A percentile compares a stretch with the other conserved stretches of the same genome.
phyloP scores from a whole-genome alignment of 805 yeast species.

The Dipodascus geniculatus region DNA sequence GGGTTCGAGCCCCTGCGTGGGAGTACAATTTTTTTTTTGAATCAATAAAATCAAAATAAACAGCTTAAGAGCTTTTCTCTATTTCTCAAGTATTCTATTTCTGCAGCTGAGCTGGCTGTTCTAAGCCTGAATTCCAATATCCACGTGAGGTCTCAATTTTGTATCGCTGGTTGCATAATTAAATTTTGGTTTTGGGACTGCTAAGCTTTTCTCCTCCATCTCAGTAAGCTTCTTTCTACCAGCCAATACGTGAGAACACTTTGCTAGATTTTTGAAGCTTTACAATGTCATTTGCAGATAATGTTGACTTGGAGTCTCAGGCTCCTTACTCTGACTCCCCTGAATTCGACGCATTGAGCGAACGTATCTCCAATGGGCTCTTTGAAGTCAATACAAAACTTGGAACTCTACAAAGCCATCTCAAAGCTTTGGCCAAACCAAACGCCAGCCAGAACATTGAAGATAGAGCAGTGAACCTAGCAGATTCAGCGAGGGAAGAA shows the following conservation, averaged over 20 bases:
- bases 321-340: constrained; percentile 33
- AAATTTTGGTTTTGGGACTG: neutral
- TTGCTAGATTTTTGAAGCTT: neutral
- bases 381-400: constrained; percentile 44
- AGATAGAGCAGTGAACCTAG: constrained; percentile 33
- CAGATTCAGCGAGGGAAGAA: constrained; percentile 39
- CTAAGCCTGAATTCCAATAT: neutral
- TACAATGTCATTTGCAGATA: constrained; percentile 14
- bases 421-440: constrained; percentile 26
- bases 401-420: constrained; percentile 37
- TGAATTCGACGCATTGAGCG: constrained; percentile 37
- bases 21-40: constrained; percentile 24
- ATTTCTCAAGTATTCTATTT: neutral
- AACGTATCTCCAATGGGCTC: constrained; percentile 33
- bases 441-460: constrained; percentile 26
- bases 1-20: constrained; percentile 54
- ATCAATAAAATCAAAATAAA: neutral
- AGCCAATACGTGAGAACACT: neutral
- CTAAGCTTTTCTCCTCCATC: neutral
- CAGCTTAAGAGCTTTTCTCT: neutral
- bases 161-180: neutral
- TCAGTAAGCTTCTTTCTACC: neutral
- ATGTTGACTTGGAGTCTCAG: constrained; percentile 21
- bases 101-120: neutral
- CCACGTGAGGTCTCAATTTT: neutral